Evolutionary conservation across 2,329 filamentous ascomycete genomes (phyloP), one percentile per base, ranked within the genome.

Genomic region (Emericellopsis atlantica): DNA sequence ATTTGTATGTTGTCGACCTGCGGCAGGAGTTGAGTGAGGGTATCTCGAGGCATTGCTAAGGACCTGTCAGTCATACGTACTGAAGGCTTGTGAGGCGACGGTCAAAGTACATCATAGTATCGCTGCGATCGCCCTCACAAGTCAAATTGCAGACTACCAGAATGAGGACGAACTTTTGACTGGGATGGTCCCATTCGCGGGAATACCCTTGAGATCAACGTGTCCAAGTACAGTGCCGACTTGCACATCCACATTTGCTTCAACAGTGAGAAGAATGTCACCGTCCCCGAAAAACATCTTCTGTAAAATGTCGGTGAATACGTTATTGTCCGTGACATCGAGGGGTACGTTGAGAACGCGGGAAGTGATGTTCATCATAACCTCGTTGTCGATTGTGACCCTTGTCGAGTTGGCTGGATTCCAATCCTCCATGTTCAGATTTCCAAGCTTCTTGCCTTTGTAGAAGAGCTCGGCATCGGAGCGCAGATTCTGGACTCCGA

Each of bases 141-240:
- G 47, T 51, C 43, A 42, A 45, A 47, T 43, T 44, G 44, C 46
- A 48, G 44, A 51, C 50, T 57, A 60, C 54, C 56, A 57, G 66
- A 72, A 67, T 63, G 69, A 70, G 62, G 70, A 86, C 89, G 79
- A 81, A 95, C 88, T 84, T 76, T 94, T 93, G 67, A 96, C 77
- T 62, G 84, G 84, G 55, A 98, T 80, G 54, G 81, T 76, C 51
- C 92, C 89, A 67, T 88, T 73, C 59, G 78, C 87, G 37, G 90
- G 90, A 53, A 98, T 82, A 49, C 82, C 79, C 59, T 85, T 86
- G 52, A 96, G 67, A 41, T 82, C 73, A 54, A 96, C 75, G 50
- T 81, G 69, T 38, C 92, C 92, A 47, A 98, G 69, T 22, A 83
- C 80, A 24, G 89, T 95, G 44, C 79, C 70, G 40, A 95, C 76